phyloP scores from a whole-genome alignment of 2,329 filamentous ascomycete genomes.

The Elsinoe batatas region DNA sequence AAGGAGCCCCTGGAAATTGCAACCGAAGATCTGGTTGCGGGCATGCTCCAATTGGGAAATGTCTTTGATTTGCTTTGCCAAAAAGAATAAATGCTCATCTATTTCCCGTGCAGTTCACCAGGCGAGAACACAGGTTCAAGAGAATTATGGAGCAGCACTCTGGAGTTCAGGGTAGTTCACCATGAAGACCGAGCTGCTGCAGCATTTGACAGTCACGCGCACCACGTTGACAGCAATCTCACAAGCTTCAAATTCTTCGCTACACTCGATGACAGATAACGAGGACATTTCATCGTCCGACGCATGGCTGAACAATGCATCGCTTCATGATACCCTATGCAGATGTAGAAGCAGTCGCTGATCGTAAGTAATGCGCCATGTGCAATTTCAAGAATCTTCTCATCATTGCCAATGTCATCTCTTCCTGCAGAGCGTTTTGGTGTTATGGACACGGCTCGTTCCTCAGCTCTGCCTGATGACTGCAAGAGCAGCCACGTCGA shows the following conservation, averaged over 20 bases:
- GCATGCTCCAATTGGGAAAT: neutral
- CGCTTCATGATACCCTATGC: slow-evolving; percentile 2
- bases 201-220: neutral
- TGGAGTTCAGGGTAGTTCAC: neutral
- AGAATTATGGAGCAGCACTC: neutral
- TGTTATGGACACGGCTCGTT: no score
- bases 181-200: neutral
- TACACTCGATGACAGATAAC: neutral
- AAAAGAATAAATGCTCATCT: neutral
- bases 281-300: neutral
- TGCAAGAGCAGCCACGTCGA: neutral
- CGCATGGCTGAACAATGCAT: neutral
- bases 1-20: slow-evolving; percentile 10
- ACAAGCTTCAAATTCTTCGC: neutral
- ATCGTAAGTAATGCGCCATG: neutral
- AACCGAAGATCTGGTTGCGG: neutral
- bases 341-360: neutral
- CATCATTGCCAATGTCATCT: neutral
- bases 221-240: slow-evolving; percentile 1
- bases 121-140: neutral
- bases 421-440: neutral
- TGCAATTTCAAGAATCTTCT: neutral
- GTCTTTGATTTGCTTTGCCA: neutral
- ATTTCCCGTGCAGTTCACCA: neutral
- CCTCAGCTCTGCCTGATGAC: neutral